Evolutionary conservation across 176 grass and related monocot species (phyloP), one percentile per base, ranked within the genome.

Genomic region (Panicum miliaceum): DNA sequence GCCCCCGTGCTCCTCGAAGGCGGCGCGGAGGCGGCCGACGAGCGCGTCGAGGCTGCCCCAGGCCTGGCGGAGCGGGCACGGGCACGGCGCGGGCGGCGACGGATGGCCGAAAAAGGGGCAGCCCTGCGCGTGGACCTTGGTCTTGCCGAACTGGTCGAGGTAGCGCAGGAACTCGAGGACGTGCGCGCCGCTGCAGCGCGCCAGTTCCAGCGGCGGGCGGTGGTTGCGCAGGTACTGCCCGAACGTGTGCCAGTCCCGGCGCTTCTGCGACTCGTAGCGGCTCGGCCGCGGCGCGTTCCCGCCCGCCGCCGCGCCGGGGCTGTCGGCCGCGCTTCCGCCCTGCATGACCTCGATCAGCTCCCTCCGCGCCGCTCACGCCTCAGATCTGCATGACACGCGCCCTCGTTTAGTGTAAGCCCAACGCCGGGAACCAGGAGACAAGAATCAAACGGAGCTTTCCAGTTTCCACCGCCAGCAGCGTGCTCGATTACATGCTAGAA

Each of bases 81-180:
- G 84, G 84, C 92, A 94, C 0, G 92, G 92, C 14, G 87, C 92
- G 7, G 92, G 90, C 36, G 92, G 90, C 16, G 85, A 81, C 0
- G 92, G 92, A 56, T 94, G 87, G 78, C 92, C 92, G 84, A 91
- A 94, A 84, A 94, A 94, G 38, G 89, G 92, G 82, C 92, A 94
- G 0, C 87, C 87, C 0, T 4, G 10, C 3, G 87, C 81, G 87
- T 94, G 92, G 1, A 94, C 89, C 87, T 94, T 92, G 32, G 92
- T 94, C 90, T 94, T 94, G 52, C 92, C 92, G 78, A 94, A 94
- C 84, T 94, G 92, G 87, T 94, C 90, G 1, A 94, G 89, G 87
- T 92, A 94, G 62, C 92, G 89, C 32, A 94, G 87, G 90, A 94
- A 94, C 78, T 92, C 92, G 0, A 94, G 89, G 37, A 94, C 92